A percentile compares a stretch with the other conserved stretches of the same genome.
phyloP scores from a whole-genome alignment of 2,329 filamentous ascomycete genomes.

The Colletotrichum scovillei region DNA sequence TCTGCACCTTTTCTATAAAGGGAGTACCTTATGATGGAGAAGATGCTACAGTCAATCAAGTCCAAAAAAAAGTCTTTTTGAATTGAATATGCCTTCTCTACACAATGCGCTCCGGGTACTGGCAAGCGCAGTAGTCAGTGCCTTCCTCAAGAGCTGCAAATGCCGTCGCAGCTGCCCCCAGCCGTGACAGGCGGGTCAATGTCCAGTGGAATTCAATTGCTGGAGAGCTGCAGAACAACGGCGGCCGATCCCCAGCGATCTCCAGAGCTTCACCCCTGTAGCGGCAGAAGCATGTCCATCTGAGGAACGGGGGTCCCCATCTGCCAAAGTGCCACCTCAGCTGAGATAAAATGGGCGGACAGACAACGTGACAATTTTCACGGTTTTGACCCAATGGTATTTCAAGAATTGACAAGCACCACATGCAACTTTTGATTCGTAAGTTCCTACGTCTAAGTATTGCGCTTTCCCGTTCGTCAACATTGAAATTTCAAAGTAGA shows the following conservation, averaged over 20 bases:
- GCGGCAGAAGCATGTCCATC: slow-evolving; percentile 16
- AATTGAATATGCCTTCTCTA: too few species aligned
- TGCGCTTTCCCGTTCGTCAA: too few species aligned
- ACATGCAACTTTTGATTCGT: background rate
- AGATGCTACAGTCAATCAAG: background rate
- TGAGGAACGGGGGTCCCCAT: slow-evolving; percentile 16
- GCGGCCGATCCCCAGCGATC: slow-evolving; percentile 28
- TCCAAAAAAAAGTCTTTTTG: background rate
- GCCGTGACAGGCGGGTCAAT: slow-evolving; percentile 14
- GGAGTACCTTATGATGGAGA: too few species aligned
- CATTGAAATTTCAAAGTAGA: background rate
- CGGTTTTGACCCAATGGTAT: background rate
- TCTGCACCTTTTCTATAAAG: background rate
- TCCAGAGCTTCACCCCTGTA: slow-evolving; percentile 35
- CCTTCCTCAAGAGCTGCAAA: background rate
- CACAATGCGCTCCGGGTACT: too few species aligned
- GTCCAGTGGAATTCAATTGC: background rate
- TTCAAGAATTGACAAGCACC: background rate
- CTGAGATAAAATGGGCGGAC: background rate
- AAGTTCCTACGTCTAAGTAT: background rate
- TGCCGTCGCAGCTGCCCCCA: background rate
- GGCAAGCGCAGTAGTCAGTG: background rate
- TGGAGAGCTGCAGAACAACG: slow-evolving; percentile 20
- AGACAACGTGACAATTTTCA: background rate
- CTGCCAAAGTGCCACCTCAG: background rate